Base-by-base conservation (phyloP, 441 rosid genomes). In the Dalechampia spathulata region DNA sequence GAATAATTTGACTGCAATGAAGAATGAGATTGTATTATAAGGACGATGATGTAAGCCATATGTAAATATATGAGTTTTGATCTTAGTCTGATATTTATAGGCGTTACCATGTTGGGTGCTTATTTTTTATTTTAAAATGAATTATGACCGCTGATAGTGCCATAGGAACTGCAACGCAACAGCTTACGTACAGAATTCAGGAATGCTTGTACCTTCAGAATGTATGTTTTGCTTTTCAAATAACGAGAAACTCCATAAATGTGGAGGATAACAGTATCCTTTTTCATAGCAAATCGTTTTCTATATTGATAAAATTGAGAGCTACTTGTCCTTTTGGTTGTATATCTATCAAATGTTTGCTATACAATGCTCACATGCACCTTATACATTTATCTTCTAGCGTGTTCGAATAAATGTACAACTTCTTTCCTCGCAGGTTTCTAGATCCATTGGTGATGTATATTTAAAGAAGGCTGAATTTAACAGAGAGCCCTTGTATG, bases 371-470 rank as follows among this genome's bases (percentile, higher is more conserved):
- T 0, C 15, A 15, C 41, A 14, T 43, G 21, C 2, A 6, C 15
- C 20, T 49, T 4, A 12, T 11, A 10, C 14, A 23, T 37, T 42
- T 47, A 9, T 30, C 28, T 27, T 3, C n/a, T n/a, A n/a, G 7
- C 15, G 52, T 19, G 42, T 48, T 39, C 7, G 37, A 37, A 20
- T 38, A 37, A 13, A n/a, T 38, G 7, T 11, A 40, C 1, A 60
- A 57, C 61, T 25, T 45, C 44, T 23, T 20, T n/a, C 26, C 57
- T 5, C 54, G 38, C 81, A 92, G 97, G 67, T 92, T 22, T 92
- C 99, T 23, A 86, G 90, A 75, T 85, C 94, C 28, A 89, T 92
- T 23, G 99, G 99, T 1, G 99, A 92, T 76, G 84, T 76, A 41
- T 88, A 84, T 72, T 65, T 92, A 68, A 92, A 92, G 74, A 79